Conservation (phyloP, 1,139 yeast species). For the Geotrichum reessii region DNA sequence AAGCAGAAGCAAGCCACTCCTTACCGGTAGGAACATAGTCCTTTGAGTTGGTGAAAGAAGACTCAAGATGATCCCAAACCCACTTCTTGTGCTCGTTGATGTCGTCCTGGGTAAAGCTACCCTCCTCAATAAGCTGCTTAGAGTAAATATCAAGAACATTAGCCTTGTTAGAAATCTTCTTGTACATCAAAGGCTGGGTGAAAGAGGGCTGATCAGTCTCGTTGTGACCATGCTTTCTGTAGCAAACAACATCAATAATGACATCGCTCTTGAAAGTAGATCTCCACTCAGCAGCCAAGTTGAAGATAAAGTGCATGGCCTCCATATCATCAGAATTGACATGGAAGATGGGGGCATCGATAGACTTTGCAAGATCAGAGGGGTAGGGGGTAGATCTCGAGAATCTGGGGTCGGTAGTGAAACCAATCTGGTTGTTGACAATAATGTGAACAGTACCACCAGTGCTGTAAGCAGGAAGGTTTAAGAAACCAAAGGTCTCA, state of each 20-base stretch:
- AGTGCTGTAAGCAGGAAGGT: slow-evolving; percentile 89
- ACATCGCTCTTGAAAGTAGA: slow-evolving; percentile 94
- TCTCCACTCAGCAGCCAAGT: slow-evolving; percentile 98
- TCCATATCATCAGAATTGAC: slow-evolving; percentile 98
- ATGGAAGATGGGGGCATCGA: slow-evolving; percentile 98
- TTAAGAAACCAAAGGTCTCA: slow-evolving; percentile 93
- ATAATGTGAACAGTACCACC: slow-evolving; percentile 98
- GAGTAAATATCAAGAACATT: slow-evolving; percentile 83
- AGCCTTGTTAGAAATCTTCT: slow-evolving; percentile 80
- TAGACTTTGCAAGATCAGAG: slow-evolving; percentile 92
- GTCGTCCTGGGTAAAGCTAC: slow-evolving; percentile 82
- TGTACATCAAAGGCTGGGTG: slow-evolving; percentile 97
- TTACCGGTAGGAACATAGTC: slow-evolving; percentile 88
- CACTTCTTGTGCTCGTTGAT: slow-evolving; percentile 94
- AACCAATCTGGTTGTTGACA: slow-evolving; percentile 97
- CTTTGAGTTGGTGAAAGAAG: slow-evolving; percentile 77
- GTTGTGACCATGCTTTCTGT: slow-evolving; percentile 98
- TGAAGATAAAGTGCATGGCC: slow-evolving; percentile 84
- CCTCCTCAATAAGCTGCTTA: slow-evolving; percentile 73
- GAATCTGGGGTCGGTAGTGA: slow-evolving; percentile 96
- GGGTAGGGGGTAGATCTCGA: slow-evolving; percentile 98
- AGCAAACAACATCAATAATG: slow-evolving; percentile 93
- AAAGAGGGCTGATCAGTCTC: slow-evolving; percentile 99
- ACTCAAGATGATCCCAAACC: slow-evolving; percentile 95
- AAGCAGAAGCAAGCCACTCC: slow-evolving; percentile 97